Evolutionary conservation across 2,329 filamentous ascomycete species (phyloP), one percentile per base, ranked within the genome.

Genomic region (Huntiella decipiens): DNA sequence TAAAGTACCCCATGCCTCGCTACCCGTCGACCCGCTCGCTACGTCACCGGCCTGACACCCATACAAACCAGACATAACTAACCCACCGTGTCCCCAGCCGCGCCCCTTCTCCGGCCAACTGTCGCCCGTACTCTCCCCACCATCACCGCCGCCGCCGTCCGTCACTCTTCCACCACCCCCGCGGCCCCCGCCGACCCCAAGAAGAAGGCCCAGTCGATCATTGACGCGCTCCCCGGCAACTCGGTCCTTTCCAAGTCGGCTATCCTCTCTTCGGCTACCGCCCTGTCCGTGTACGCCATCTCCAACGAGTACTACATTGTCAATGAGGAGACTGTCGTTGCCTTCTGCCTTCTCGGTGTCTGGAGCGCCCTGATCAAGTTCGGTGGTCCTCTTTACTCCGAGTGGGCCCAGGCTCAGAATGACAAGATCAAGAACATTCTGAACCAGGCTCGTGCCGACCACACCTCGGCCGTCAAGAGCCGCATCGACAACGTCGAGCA

Each of bases 271-370:
- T 87, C 85, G 58, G 80, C 81, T 54, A 84, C 91, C 59, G 88
- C 82, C 68, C 67, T 93, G 57, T 87, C 83, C 59, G 75, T 93
- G 64, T 93, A 91, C 62, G 91, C 86, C 60, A 86, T 98, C 68
- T 92, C 83, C 79, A 98, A 93, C 70, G 91, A 98, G 77, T 86
- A 96, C 73, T 96, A 95, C 68, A 86, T 98, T 63, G 74, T 98
- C 68, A 98, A 98, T 71, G 91, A 98, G 74, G 91, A 98, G 73
- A 82, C 87, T 53, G 82, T 98, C 61, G 83, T 93, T 60, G 83
- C 84, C 55, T 76, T 98, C 68, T 91, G 82, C 65, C 73, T 98
- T 58, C 71, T 96, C 61, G 85, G 81, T 62, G 83, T 96, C 61
- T 98, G 93, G 81, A 80, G 73, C 60, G 85, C 79, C 52, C 74